Evolutionary conservation across 257 asterid genomes (phyloP), one percentile per base, ranked within the genome.

Genomic region (Cruciata laevipes): DNA sequence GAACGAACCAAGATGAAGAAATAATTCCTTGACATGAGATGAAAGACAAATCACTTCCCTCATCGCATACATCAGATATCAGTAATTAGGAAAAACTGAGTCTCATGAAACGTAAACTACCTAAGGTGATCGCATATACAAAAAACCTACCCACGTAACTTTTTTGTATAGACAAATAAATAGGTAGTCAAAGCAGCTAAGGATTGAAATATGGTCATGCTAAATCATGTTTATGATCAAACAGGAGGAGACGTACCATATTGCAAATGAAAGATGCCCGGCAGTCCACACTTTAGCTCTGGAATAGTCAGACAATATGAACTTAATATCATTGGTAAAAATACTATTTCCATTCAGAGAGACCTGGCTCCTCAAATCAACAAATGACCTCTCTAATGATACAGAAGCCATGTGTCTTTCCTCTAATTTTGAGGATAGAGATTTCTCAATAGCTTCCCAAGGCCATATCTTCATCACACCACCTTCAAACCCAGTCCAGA

Each of bases 401-500:
- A 90, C 79, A 75, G 96, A 82, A 81, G 99, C 95, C 89, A 88
- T 81, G 80, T 88, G 93, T 62, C 90, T 84, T 78, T 89, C 97
- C 66, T 92, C 98, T 68, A 25, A 11, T 71, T 80, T 80, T 67
- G 84, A 74, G 63, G 90, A 63, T 74, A 90, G 85, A 18, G 96
- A 78, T 73, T 83, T 94, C 77, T 88, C 98, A 66, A 90, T 81
- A 78, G 95, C 89, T 84, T 94, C 99, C 96, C 98, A 94, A 20
- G 96, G 88, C 98, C 99, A 94, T 71, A 87, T 78, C 84, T 83
- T 94, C 62, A 94, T 65, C 55, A 85, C 79, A 74, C 98, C 99
- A 68, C 89, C 86, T 81, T 94, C 99, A 65, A 97, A 94, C 58
- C 96, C 98, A 16, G 96, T 77, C 99, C 99, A 94, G 16, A 94